phyloP scores from a whole-genome alignment of 768 basidiomycete species.

The Tulasnella sp. region DNA sequence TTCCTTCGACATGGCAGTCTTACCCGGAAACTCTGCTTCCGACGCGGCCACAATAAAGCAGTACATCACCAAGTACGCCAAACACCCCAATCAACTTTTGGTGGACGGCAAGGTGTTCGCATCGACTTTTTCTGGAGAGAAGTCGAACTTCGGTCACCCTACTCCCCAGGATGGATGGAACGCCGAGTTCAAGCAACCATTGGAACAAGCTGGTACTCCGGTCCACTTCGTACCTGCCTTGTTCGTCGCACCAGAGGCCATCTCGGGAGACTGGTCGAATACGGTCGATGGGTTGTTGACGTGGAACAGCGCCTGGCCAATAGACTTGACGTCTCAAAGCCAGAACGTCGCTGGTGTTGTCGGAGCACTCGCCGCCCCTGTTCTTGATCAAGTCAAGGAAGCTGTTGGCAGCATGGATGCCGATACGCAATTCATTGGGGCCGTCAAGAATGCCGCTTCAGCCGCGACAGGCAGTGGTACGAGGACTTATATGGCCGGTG shows the following conservation, averaged over 20 bases:
- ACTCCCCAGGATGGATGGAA: constrained; percentile 42
- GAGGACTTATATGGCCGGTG: constrained; percentile 45
- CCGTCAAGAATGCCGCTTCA: constrained; percentile 40
- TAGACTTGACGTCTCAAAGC: constrained; percentile 24
- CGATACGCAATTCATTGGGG: constrained; percentile 37
- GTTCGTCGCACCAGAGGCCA: constrained; percentile 14
- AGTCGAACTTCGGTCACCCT: constrained; percentile 44
- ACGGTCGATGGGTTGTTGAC: constrained; percentile 39
- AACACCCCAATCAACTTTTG: constrained; percentile 41
- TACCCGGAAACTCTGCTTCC: constrained; percentile 42
- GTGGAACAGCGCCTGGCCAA: constrained; percentile 40
- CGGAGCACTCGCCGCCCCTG: constrained; percentile 2
- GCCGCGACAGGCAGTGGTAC: constrained; percentile 34
- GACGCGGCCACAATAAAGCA: constrained; percentile 29
- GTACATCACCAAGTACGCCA: constrained; percentile 38
- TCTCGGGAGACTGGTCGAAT: not conserved
- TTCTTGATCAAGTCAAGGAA: constrained; percentile 25
- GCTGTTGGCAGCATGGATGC: constrained; percentile 43
- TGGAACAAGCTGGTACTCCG: constrained; percentile 11
- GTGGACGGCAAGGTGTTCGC: constrained; percentile 43
- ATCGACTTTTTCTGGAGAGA: constrained; percentile 45
- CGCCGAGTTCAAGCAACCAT: constrained; percentile 21
- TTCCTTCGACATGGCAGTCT: constrained; percentile 47
- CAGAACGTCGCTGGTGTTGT: not conserved
- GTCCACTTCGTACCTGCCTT: constrained; percentile 30